These are phyloP conservation scores for Glebionis coronaria DNA, from an alignment of 129 eudicot genomes.

Conservation along the genomic window DNA sequence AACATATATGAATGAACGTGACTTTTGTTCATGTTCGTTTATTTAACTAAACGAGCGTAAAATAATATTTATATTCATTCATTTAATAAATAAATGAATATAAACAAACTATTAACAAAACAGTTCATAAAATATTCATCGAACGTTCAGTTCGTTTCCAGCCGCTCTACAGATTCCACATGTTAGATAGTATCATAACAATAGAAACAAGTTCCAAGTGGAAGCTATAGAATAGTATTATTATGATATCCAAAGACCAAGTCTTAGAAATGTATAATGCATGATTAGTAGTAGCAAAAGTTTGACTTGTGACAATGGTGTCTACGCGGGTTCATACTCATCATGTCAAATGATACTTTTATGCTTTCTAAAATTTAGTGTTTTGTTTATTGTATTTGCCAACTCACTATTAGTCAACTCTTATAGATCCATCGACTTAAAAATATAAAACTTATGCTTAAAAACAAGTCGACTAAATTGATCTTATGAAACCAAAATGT, in stretches of 20 bases:
- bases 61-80: too few species aligned
- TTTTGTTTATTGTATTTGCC: neutral
- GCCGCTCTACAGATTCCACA: too few species aligned
- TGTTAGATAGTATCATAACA: neutral
- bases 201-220: neutral
- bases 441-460: too few species aligned
- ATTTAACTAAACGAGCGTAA: too few species aligned
- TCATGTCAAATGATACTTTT: neutral
- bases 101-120: too few species aligned
- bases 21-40: too few species aligned
- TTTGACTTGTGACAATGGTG: conserved; percentile 18
- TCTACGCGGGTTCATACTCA: conserved; percentile 27
- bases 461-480: too few species aligned
- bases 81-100: too few species aligned
- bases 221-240: neutral
- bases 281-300: neutral
- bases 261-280: neutral
- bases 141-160: too few species aligned
- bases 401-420: conserved; percentile 15
- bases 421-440: neutral
- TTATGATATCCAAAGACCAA: neutral
- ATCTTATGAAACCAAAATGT: too few species aligned
- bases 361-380: neutral
- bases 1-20: too few species aligned
- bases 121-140: too few species aligned